A percentile compares a stretch with the other conserved stretches of the same genome.
Evolutionary conservation across 768 basidiomycete species (phyloP).

Genomic region (Pulveroboletus sp.): DNA sequence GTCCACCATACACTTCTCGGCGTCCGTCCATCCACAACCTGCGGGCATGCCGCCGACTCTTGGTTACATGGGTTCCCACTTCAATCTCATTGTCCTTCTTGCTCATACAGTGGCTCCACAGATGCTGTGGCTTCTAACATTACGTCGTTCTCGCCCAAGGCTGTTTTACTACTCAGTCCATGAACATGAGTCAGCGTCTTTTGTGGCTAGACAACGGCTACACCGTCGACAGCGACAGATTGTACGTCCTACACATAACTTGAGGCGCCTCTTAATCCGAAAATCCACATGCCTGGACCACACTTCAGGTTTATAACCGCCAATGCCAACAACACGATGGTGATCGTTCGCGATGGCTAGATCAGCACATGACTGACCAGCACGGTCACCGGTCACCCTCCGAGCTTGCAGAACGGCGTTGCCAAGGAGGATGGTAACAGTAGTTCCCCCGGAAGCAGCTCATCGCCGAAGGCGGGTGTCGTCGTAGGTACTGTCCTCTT

Average conservation of each 20-base stretch:
- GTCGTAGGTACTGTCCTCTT: slow-evolving; percentile 32
- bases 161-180: slow-evolving; percentile 82
- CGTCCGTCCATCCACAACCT: slow-evolving; percentile 63
- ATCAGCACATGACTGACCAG: slow-evolving; percentile 63
- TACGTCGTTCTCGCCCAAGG: slow-evolving; percentile 75
- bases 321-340: slow-evolving; percentile 68
- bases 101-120: slow-evolving; percentile 59
- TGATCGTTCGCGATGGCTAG: slow-evolving; percentile 77
- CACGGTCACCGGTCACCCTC: slow-evolving; percentile 17
- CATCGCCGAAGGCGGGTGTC: slow-evolving; percentile 23
- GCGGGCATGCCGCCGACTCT: slow-evolving; percentile 69
- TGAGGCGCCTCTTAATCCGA: slow-evolving; percentile 83
- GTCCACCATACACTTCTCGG: slow-evolving; percentile 76
- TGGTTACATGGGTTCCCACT: too few species aligned
- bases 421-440: slow-evolving; percentile 34
- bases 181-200: slow-evolving; percentile 88
- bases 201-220: slow-evolving; percentile 84
- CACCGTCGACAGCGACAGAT: slow-evolving; percentile 72
- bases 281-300: slow-evolving; percentile 88
- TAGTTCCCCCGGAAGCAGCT: slow-evolving; percentile 13
- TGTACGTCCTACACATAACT: slow-evolving; percentile 73
- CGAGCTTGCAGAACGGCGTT: slow-evolving; percentile 41
- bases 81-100: slow-evolving; percentile 61
- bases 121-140: slow-evolving; percentile 73
- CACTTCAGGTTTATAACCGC: slow-evolving; percentile 79